Conservation (phyloP, 305 asterid genomes). For the Fraxinus floribunda region DNA sequence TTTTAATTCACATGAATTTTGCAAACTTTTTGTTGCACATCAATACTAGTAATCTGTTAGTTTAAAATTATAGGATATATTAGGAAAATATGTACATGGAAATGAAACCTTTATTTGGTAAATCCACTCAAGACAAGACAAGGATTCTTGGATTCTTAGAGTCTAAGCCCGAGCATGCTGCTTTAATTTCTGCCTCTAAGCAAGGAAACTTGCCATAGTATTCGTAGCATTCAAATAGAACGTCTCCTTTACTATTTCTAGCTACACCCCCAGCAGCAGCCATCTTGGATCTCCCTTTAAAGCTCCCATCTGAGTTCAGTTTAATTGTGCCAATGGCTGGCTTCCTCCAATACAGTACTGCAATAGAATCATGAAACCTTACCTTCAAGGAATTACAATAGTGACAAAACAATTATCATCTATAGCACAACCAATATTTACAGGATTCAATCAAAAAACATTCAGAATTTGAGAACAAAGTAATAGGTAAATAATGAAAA, state of each 20-base stretch:
- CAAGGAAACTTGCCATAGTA: background rate
- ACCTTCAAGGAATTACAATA: background rate
- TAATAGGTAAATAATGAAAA: background rate
- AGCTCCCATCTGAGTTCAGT: background rate
- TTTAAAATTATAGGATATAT: background rate
- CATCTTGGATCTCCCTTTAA: background rate
- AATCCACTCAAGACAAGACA: background rate
- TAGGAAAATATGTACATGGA: background rate
- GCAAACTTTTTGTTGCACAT: background rate
- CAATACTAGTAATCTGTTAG: background rate
- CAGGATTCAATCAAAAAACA: background rate
- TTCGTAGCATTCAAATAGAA: background rate
- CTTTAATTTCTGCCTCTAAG: background rate
- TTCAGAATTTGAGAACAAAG: background rate
- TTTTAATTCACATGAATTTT: background rate
- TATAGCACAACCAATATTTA: background rate
- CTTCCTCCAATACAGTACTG: background rate
- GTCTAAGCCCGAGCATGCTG: background rate
- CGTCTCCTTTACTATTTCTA: background rate
- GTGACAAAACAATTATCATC: background rate
- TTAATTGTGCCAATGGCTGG: background rate
- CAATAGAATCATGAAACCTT: background rate
- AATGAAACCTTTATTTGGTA: background rate
- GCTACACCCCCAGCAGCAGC: background rate
- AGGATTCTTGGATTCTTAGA: background rate